Percentiles rank a stretch among this genome's conserved stretches.
These are phyloP conservation scores for Nigrospora sphaerica DNA, from an alignment of 2,329 filamentous ascomycete genomes.

Conservation along the genomic window DNA sequence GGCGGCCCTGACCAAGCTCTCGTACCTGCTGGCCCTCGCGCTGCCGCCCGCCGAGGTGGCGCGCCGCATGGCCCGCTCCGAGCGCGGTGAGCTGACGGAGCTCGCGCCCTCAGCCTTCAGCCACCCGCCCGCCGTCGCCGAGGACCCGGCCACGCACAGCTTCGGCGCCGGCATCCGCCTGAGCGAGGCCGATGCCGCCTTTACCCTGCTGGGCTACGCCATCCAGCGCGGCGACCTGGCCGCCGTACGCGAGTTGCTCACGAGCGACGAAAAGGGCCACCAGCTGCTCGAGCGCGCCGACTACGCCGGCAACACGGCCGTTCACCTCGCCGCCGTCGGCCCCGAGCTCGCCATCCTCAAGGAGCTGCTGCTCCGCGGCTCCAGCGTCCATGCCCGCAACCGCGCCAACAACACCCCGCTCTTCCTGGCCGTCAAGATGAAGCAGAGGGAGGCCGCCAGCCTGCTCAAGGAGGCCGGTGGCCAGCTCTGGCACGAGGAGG, in stretches of 20 bases:
- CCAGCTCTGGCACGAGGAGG: constrained; percentile 48
- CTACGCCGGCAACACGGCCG: constrained; percentile 72
- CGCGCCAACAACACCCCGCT: constrained; percentile 59
- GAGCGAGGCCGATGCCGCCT: constrained; percentile 48
- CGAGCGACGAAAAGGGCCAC: constrained; percentile 48
- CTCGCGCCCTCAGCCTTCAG: constrained; percentile 65
- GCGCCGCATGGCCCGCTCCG: constrained; percentile 62
- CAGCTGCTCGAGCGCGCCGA: constrained; percentile 68
- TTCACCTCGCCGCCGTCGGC: constrained; percentile 51
- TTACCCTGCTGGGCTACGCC: constrained; percentile 73
- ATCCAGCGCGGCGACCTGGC: constrained; percentile 64
- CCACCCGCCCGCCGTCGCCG: constrained; percentile 54
- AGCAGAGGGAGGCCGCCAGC: constrained; percentile 43
- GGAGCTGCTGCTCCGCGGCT: constrained; percentile 52
- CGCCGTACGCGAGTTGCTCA: constrained; percentile 60
- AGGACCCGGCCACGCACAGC: constrained; percentile 25
- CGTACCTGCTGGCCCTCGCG: constrained; percentile 67
- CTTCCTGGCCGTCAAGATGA: constrained; percentile 53
- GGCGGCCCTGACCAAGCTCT: constrained; percentile 84
- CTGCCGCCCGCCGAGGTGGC: constrained; percentile 61
- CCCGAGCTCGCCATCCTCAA: constrained; percentile 46
- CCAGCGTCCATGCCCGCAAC: constrained; percentile 62
- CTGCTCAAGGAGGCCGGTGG: constrained; percentile 54
- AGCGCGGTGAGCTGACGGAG: constrained; percentile 83
- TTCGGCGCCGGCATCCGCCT: constrained; percentile 53